phyloP scores from a whole-genome alignment of 2,329 filamentous ascomycete genomes.

The Xylogone sp. region DNA sequence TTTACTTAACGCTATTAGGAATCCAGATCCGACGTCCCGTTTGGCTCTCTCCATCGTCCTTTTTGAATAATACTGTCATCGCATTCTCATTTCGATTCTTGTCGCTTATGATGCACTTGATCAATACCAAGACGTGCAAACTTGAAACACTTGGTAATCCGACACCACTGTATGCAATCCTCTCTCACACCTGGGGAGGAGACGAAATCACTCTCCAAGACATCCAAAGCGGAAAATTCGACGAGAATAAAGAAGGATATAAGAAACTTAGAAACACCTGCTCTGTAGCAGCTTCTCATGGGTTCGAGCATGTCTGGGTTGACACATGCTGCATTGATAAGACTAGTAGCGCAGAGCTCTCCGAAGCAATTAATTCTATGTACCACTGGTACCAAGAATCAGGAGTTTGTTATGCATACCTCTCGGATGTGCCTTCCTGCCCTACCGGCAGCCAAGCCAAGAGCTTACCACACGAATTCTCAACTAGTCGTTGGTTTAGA shows the following conservation, averaged over 20 bases:
- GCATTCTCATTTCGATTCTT: too few relatives aligned
- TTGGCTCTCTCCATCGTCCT: too few relatives aligned
- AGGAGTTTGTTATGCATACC: slow-evolving; percentile 10
- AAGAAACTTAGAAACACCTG: slow-evolving; percentile 6
- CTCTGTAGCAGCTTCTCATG: neutral
- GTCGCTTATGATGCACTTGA: neutral
- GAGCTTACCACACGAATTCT: neutral
- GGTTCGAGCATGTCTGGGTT: slow-evolving; percentile 5
- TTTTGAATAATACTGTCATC: too few relatives aligned
- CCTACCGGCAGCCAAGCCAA: neutral
- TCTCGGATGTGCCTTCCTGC: slow-evolving; percentile 5
- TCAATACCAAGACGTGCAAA: neutral
- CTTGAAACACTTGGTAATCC: slow-evolving; percentile 5
- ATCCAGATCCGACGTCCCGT: too few relatives aligned
- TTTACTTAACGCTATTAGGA: too few relatives aligned
- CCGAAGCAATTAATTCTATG: slow-evolving; percentile 2
- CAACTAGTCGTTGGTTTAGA: slow-evolving; percentile 8
- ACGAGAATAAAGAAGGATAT: slow-evolving; percentile 4
- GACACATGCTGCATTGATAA: slow-evolving; percentile 16
- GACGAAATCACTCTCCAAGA: slow-evolving; percentile 26
- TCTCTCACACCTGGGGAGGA: slow-evolving; percentile 28
- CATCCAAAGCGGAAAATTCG: slow-evolving; percentile 19
- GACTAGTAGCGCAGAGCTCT: slow-evolving; percentile 9
- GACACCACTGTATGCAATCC: slow-evolving; percentile 25
- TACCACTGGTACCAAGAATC: slow-evolving; percentile 13